These are phyloP conservation scores for Hirschfeldia incana DNA, from an alignment of 345 rosid genomes.

Conservation along the genomic window DNA sequence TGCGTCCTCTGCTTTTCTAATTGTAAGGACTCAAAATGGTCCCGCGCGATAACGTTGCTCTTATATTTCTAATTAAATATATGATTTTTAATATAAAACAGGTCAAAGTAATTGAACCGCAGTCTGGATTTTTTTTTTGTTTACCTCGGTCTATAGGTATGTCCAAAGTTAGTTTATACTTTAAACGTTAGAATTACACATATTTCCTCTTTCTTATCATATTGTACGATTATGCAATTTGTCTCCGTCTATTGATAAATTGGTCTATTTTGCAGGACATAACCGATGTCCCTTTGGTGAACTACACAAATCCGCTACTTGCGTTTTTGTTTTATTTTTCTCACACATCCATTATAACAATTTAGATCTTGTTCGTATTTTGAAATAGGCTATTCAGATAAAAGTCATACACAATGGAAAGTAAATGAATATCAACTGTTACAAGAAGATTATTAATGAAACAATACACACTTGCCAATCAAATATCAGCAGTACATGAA, in stretches of 20 bases:
- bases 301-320: background rate
- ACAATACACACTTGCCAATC: slow-evolving; percentile 5
- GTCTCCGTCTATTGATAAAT: background rate
- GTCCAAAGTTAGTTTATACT: background rate
- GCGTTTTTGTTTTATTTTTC: background rate
- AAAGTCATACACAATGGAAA: background rate
- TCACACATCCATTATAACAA: background rate
- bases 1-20: too few relatives aligned
- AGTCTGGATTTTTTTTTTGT: background rate
- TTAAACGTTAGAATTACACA: background rate
- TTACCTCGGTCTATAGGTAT: background rate
- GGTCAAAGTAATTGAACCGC: too few relatives aligned
- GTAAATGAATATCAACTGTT: background rate
- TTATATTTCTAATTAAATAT: too few relatives aligned
- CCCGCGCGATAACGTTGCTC: too few relatives aligned
- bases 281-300: background rate
- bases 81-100: too few relatives aligned
- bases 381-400: background rate
- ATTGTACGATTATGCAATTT: background rate
- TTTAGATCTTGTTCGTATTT: background rate
- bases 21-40: too few relatives aligned
- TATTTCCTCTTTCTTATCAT: background rate
- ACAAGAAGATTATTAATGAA: background rate
- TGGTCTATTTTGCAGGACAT: background rate
- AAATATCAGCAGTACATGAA: slow-evolving; percentile 42